phyloP scores from a whole-genome alignment of 495 filamentous ascomycete genomes.

The Tetracladium marchalianum region DNA sequence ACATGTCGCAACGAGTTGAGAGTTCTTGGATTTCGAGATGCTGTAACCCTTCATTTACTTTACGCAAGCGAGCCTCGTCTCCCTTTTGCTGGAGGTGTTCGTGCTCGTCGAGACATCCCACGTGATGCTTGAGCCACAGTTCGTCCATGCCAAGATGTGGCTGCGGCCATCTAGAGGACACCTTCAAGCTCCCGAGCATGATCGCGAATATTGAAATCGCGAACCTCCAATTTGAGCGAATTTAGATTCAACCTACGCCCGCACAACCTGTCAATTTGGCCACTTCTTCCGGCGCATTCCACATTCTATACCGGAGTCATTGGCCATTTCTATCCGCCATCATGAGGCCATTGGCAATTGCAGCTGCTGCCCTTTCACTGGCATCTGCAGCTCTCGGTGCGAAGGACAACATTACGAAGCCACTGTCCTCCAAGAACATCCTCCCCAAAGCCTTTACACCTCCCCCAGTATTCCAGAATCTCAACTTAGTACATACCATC shows the following conservation, averaged over 20 bases:
- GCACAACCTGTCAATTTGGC: no score
- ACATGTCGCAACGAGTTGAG: no score
- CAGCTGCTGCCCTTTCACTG: constrained; percentile 37
- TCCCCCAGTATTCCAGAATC: constrained; percentile 81
- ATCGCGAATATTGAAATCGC: constrained; percentile 4
- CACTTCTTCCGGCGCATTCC: no score
- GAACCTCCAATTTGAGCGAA: background rate
- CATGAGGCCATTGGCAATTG: constrained; percentile 44
- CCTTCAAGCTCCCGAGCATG: constrained; percentile 2
- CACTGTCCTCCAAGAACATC: constrained; percentile 28
- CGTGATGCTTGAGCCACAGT: no score
- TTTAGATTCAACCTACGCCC: no score
- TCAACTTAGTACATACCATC: constrained; percentile 78
- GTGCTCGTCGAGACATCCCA: no score
- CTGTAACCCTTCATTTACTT: no score
- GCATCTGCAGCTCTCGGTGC: constrained; percentile 15
- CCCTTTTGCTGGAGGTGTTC: no score
- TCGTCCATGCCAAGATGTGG: no score
- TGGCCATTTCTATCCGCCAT: constrained; percentile 25
- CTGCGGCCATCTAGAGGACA: constrained; percentile 9
- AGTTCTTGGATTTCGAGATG: no score
- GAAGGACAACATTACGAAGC: constrained; percentile 25
- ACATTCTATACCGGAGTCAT: no score
- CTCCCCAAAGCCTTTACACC: constrained; percentile 72
- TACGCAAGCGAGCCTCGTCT: no score